These are phyloP conservation scores for Dioscorea dumetorum DNA, from an alignment of 106 monocot species.

Conservation along the genomic window DNA sequence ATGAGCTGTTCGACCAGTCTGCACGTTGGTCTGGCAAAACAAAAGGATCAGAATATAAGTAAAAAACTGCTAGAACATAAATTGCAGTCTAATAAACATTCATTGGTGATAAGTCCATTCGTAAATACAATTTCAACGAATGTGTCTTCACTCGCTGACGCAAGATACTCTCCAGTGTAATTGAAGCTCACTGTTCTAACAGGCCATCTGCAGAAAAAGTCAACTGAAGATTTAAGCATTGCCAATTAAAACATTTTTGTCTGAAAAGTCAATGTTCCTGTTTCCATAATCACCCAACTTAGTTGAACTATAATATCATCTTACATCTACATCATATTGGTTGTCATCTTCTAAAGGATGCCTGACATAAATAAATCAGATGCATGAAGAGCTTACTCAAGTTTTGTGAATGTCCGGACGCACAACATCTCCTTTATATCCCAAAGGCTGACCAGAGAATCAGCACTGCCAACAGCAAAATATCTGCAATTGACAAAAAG, in stretches of 20 bases:
- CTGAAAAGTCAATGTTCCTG: too few species aligned
- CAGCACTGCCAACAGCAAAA: slow-evolving; percentile 99
- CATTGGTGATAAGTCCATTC: background rate
- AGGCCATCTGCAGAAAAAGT: slow-evolving; percentile 56
- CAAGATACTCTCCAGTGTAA: slow-evolving; percentile 88
- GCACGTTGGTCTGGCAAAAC: slow-evolving; percentile 61
- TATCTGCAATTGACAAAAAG: slow-evolving; percentile 43
- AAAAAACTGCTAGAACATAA: background rate
- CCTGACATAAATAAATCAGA: too few species aligned
- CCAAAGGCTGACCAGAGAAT: slow-evolving; percentile 96
- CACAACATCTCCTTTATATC: slow-evolving; percentile 85
- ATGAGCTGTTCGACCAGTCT: slow-evolving; percentile 75
- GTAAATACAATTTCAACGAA: slow-evolving; percentile 78
- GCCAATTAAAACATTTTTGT: too few species aligned
- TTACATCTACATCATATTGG: too few species aligned
- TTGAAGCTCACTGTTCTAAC: slow-evolving; percentile 95
- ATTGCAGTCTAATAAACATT: background rate
- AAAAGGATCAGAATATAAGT: background rate
- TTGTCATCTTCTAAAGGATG: too few species aligned
- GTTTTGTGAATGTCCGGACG: slow-evolving; percentile 86
- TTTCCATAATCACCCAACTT: too few species aligned
- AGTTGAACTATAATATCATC: too few species aligned
- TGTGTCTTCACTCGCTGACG: slow-evolving; percentile 92
- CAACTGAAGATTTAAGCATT: too few species aligned
- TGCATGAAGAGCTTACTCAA: slow-evolving; percentile 55